A percentile compares a stretch with the other conserved stretches of the same genome.
Evolutionary conservation across 305 asterid genomes (phyloP).

Genomic region (Fraxinus floribunda): DNA sequence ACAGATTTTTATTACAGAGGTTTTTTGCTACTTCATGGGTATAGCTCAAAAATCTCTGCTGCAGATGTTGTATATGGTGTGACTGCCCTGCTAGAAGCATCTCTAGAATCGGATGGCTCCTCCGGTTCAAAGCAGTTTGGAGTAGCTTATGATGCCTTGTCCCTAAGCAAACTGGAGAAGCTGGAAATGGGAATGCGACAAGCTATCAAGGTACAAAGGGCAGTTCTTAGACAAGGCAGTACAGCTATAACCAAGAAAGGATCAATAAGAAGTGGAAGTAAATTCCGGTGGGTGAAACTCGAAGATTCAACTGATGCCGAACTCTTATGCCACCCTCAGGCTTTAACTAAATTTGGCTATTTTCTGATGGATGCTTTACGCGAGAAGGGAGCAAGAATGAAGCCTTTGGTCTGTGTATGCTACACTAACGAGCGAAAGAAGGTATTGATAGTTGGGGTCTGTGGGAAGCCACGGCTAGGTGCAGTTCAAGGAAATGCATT

Average conservation of each 20-base stretch:
- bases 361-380: conserved; percentile 93
- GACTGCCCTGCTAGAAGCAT: conserved; percentile 82
- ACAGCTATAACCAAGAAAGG: conserved; percentile 90
- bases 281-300: conserved; percentile 94
- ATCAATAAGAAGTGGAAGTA: conserved; percentile 90
- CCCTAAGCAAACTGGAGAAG: conserved; percentile 68
- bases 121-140: conserved; percentile 79
- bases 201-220: conserved; percentile 89
- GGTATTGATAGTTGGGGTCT: conserved; percentile 79
- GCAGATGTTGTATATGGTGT: conserved; percentile 96
- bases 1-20: conserved; percentile 85
- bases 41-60: conserved; percentile 88
- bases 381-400: conserved; percentile 98
- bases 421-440: conserved; percentile 56
- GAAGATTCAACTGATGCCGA: conserved; percentile 80
- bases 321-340: conserved; percentile 86
- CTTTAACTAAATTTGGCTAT: conserved; percentile 86
- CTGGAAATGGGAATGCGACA: conserved; percentile 84
- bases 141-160: conserved; percentile 80
- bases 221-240: conserved; percentile 96
- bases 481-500: conserved; percentile 94
- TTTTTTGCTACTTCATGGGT: conserved; percentile 77
- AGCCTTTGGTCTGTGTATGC: conserved; percentile 89
- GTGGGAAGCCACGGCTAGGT: conserved; percentile 93
- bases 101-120: conserved; percentile 78